Conservation (phyloP, 345 rosid genomes). For the Eucalyptus caleyi region DNA sequence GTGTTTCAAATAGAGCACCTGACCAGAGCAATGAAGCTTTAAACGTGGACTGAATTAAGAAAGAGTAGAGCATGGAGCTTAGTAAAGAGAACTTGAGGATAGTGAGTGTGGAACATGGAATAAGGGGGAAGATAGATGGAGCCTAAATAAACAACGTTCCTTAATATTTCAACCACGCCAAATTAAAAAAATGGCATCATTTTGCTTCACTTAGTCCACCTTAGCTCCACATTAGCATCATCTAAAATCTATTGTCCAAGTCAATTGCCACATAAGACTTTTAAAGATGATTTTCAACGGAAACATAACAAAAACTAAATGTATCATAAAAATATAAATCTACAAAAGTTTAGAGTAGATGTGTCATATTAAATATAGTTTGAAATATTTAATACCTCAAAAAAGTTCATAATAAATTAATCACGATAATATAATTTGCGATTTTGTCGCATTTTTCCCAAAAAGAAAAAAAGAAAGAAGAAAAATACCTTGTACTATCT, state of each 20-base stretch:
- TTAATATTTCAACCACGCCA: fast-evolving
- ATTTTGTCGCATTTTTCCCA: not conserved
- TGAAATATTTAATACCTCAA: no score
- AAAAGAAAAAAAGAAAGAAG: not conserved
- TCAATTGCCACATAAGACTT: fast-evolving
- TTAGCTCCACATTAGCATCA: fast-evolving
- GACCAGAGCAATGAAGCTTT: not conserved
- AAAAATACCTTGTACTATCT: not conserved
- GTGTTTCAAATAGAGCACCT: not conserved
- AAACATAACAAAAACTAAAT: no score
- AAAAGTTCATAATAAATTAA: no score
- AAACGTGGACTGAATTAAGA: fast-evolving
- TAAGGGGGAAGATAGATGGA: fast-evolving
- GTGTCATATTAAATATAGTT: fast-evolving
- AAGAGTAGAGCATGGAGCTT: not conserved
- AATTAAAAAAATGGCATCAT: fast-evolving
- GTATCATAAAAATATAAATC: fast-evolving
- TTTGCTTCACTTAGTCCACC: not conserved
- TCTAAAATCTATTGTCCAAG: fast-evolving
- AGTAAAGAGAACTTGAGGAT: fast-evolving
- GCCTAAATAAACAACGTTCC: fast-evolving
- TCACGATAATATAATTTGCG: not conserved
- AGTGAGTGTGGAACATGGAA: fast-evolving
- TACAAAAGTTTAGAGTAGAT: no score
- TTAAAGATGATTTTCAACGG: fast-evolving